Evolutionary conservation across 495 filamentous ascomycete species (phyloP), one percentile per base, ranked within the genome.

Genomic region (Cladorrhinum samala): DNA sequence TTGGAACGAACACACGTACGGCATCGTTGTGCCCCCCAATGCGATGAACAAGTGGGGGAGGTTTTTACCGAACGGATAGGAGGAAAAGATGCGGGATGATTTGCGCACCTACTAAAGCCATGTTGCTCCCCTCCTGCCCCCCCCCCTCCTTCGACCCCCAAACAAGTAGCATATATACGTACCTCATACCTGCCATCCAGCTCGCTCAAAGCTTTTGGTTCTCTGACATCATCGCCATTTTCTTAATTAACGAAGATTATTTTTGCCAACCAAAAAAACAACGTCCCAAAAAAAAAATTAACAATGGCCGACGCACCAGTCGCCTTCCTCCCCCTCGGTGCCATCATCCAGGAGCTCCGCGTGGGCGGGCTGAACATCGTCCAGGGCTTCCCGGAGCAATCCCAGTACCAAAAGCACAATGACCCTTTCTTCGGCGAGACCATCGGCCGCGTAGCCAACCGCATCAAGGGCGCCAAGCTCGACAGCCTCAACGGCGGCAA

Each of bases 391-490:
- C 82, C 85, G 2, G 82, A 74, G 18, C 82, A 85, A 41, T 76
- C 82, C 2, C 77, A 82, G 44, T 96, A 96, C 73, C 77, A 79
- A 52, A 65, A 76, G 41, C 72, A 88, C 72, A 91, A 95, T 71
- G 68, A 68, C 16, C 83, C 88, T 16, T 88, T 82, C 75, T 96
- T 94, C 60, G 92, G 92, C 55, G 91, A 89, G 65, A 96, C 88
- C 36, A 96, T 98, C 63, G 92, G 92, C 18, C 87, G 92, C 25
- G 81, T 93, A 9, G 89, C 90, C 43, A 98, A 98, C 70, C 86
- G 92, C 20, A 81, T 96, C 66, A 81, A 80, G 47, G 70, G 80
- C 61, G 92, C 85, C 1, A 74, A 82, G 50, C 81, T 96, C 60
- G 63, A 81, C 49, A 73, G 76, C 17, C 69, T 96, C 43, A 96